Percentiles rank a stretch among this genome's conserved stretches.
Evolutionary conservation across 164 flowering plant genomes (phyloP).

Genomic region (Kalanchoe fedtschenkoi): DNA sequence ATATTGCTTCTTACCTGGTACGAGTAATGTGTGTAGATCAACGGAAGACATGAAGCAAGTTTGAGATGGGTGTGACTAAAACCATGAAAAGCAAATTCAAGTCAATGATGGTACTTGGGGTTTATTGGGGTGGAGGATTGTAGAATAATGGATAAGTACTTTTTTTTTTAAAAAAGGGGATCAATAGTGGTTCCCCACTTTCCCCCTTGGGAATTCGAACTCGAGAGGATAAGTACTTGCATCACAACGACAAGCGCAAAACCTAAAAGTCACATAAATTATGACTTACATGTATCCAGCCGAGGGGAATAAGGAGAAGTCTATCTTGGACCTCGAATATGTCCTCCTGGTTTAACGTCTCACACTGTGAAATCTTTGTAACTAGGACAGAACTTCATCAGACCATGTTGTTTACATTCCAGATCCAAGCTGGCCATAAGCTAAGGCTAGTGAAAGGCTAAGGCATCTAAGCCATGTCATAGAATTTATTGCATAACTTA

Average conservation of each 20-base stretch:
- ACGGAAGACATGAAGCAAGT: conserved; percentile 99
- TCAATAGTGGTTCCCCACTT: too few relatives aligned
- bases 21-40: conserved; percentile 94
- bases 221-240: too few relatives aligned
- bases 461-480: neutral
- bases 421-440: neutral
- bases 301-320: conserved; percentile 80
- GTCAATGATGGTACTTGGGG: neutral
- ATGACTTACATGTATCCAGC: conserved; percentile 96
- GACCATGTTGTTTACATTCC: neutral
- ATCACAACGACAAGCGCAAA: neutral
- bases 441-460: too few relatives aligned
- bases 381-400: neutral
- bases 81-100: conserved; percentile 9
- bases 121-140: neutral
- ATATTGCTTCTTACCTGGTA: conserved; percentile 66
- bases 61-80: conserved; percentile 96
- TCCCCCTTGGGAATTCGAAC: too few relatives aligned
- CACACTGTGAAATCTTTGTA: conserved; percentile 45
- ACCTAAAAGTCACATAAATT: conserved; percentile 2
- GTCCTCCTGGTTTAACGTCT: conserved; percentile 88
- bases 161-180: too few relatives aligned
- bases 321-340: conserved; percentile 90
- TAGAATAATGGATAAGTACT: neutral
- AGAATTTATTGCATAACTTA: neutral